phyloP scores from a whole-genome alignment of 2,329 filamentous ascomycete genomes.

The Fusarium sterilihyphosum region DNA sequence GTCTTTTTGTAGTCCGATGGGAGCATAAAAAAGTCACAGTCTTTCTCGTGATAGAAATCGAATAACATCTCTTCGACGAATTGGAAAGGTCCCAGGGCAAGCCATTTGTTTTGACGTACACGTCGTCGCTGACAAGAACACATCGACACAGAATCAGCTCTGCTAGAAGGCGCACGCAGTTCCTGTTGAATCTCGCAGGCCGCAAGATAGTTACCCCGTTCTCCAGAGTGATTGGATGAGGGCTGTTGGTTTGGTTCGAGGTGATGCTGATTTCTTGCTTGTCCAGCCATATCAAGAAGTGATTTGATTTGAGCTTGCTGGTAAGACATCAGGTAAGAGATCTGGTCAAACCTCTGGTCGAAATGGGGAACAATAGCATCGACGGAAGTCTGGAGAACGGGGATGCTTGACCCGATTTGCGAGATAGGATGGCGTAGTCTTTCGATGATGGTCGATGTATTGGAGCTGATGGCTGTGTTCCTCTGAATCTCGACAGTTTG shows the following conservation, averaged over 20 bases:
- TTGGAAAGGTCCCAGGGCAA: rapidly evolving
- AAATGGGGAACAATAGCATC: neutral
- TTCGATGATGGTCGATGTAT: neutral
- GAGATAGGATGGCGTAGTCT: rapidly evolving
- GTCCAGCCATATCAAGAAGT: rapidly evolving
- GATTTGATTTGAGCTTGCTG: neutral
- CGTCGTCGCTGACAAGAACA: neutral
- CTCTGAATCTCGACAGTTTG: neutral
- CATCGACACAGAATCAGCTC: rapidly evolving
- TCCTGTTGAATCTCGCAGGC: rapidly evolving
- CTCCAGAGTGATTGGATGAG: rapidly evolving
- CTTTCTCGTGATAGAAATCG: neutral
- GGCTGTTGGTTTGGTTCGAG: rapidly evolving
- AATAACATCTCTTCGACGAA: neutral
- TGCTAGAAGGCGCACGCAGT: rapidly evolving
- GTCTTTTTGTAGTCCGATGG: neutral
- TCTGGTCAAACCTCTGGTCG: neutral
- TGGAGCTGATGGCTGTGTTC: neutral
- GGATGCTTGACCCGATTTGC: neutral
- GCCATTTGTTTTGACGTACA: neutral
- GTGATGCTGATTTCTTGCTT: neutral
- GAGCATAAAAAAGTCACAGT: rapidly evolving
- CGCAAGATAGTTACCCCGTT: rapidly evolving
- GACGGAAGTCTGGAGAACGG: neutral
- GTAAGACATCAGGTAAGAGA: neutral